Conservation (phyloP, 2,329 filamentous ascomycete genomes). For the Aspergillus alliaceus region DNA sequence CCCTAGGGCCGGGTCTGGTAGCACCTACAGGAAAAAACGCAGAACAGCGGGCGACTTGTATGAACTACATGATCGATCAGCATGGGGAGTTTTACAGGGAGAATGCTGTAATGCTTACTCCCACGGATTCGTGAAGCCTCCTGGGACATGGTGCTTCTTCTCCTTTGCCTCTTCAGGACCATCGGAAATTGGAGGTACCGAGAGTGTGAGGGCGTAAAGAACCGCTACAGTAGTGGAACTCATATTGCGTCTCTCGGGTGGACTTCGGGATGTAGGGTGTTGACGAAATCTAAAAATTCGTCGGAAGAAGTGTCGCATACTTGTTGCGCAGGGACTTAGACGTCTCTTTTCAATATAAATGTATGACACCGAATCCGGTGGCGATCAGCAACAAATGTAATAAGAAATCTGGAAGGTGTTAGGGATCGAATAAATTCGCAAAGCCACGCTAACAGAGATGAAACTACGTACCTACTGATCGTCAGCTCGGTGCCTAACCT, state of each 20-base stretch:
- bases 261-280: slow-evolving; percentile 10
- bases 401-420: too few species aligned
- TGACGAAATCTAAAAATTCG: slow-evolving; percentile 23
- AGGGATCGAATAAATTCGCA: too few species aligned
- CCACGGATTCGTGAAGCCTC: slow-evolving; percentile 47
- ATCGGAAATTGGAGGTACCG: slow-evolving; percentile 32
- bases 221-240: slow-evolving; percentile 36
- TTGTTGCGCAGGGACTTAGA: background rate
- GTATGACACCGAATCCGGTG: background rate
- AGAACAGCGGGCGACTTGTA: slow-evolving; percentile 14
- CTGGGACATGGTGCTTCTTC: slow-evolving; percentile 42
- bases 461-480: background rate
- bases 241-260: slow-evolving; percentile 33
- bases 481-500: background rate
- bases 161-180: slow-evolving; percentile 40
- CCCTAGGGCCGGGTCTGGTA: background rate
- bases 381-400: background rate
- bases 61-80: slow-evolving; percentile 19
- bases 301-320: slow-evolving; percentile 15
- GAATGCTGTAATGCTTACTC: slow-evolving; percentile 27
- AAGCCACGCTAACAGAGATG: background rate
- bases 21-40: slow-evolving; percentile 18
- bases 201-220: slow-evolving; percentile 44
- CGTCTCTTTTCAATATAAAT: slow-evolving; percentile 1
- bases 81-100: background rate